Conservation (phyloP, 108 stramenopile species). For the Cyclostephanos tholiformis region DNA sequence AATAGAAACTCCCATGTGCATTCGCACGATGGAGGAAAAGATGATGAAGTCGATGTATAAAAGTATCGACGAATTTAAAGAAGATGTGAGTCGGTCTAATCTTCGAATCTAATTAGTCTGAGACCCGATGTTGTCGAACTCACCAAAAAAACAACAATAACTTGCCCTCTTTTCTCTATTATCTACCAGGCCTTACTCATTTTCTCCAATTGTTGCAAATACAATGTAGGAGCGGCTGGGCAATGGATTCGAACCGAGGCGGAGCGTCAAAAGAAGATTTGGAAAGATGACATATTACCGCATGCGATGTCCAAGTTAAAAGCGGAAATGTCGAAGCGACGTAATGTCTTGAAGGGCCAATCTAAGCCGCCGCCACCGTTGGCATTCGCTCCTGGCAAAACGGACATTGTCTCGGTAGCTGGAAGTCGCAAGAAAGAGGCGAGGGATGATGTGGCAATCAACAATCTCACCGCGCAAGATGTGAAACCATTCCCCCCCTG, state of each 20-base stretch:
- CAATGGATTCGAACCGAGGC: conserved; percentile 87
- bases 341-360: conserved; percentile 49
- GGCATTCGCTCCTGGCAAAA: conserved; percentile 43
- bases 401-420: conserved; percentile 1
- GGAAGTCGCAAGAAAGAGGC: conserved; percentile 13
- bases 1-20: conserved; percentile 84
- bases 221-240: conserved; percentile 79
- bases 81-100: conserved; percentile 58
- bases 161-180: neutral
- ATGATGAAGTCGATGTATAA: conserved; percentile 64
- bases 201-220: conserved; percentile 84
- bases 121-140: neutral
- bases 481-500: conserved; percentile 55
- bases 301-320: conserved; percentile 63
- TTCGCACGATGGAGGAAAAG: conserved; percentile 77
- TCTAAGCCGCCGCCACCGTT: conserved; percentile 52
- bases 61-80: conserved; percentile 65
- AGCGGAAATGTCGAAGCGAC: conserved; percentile 65
- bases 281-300: conserved; percentile 70
- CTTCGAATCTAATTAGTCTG: neutral
- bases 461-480: conserved; percentile 45
- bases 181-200: conserved; percentile 61
- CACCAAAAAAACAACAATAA: neutral
- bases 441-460: conserved; percentile 44
- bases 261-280: conserved; percentile 71